Evolutionary conservation across 176 grass and related monocot genomes (phyloP), one percentile per base, ranked within the genome.

Genomic region (Tuctoria greenei): DNA sequence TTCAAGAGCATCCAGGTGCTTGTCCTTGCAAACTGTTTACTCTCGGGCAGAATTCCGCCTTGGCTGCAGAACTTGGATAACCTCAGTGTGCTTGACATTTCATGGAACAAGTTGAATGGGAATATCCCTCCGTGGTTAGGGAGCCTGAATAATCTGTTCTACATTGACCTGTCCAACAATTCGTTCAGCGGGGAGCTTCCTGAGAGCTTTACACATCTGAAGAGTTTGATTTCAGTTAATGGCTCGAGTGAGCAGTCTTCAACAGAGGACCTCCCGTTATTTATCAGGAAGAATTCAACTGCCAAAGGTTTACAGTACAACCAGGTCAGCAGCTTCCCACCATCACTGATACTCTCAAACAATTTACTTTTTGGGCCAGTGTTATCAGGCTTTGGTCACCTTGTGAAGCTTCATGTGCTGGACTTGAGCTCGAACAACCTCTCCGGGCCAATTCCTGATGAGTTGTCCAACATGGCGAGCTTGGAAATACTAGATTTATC

Each of bases 121-220:
- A 82, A 46, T 0, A 89, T 98, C 40, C 91, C 91, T 0, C 23
- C 36, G 10, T 98, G 86, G 91, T 18, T 92, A 20, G 91, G 95
- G 17, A 51, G 66, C 27, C 68, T 98, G 0, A 82, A 99, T 59
- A 77, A 83, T 66, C 82, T 98, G 7, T 98, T 98, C 75, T 98
- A 98, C 73, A 59, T 98, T 17, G 91, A 98, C 73, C 65, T 98
- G 18, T 94, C 91, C 23, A 94, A 98, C 69, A 98, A 98, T 67
- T 88, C 91, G 0, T 88, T 98, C 74, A 86, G 24, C 10, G 95
- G 95, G 47, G 84, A 80, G 74, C 83, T 98, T 40, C 91, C 91
- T 54, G 51, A 35, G 38, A 84, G 79, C 76, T 72, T 98, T 64
- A 82, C 87, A 50, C 62, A n/a, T 12, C 88, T 94, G 88, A 94